Evolutionary conservation across 2,329 filamentous ascomycete species (phyloP).

Genomic region (Calonectria pteridis): DNA sequence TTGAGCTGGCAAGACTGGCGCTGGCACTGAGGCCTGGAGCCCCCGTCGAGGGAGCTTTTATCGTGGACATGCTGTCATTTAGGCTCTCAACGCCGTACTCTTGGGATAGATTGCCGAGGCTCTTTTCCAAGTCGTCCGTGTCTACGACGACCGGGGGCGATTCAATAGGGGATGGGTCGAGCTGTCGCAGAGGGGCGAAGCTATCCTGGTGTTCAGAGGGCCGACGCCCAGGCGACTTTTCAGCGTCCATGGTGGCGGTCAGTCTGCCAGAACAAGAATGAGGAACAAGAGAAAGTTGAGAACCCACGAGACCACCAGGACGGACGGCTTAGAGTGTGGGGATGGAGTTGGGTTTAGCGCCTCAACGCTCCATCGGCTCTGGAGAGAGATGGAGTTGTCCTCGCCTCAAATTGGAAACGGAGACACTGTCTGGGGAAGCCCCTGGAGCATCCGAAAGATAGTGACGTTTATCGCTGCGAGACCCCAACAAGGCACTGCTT

Average conservation of each 20-base stretch:
- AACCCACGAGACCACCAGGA: slow-evolving; percentile 8
- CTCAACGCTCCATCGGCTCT: slow-evolving; percentile 36
- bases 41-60: slow-evolving; percentile 58
- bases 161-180: slow-evolving; percentile 86
- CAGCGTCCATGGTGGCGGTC: slow-evolving; percentile 38
- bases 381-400: slow-evolving; percentile 23
- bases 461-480: slow-evolving; percentile 43
- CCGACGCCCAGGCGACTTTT: slow-evolving; percentile 37
- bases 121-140: slow-evolving; percentile 54
- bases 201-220: slow-evolving; percentile 41
- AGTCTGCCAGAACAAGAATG: slow-evolving; percentile 6
- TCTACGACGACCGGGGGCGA: slow-evolving; percentile 59
- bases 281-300: neutral
- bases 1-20: slow-evolving; percentile 34
- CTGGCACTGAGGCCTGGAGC: slow-evolving; percentile 70
- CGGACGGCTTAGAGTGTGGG: slow-evolving; percentile 31
- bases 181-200: slow-evolving; percentile 76
- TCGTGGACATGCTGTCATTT: slow-evolving; percentile 47
- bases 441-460: slow-evolving; percentile 23
- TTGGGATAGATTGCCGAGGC: slow-evolving; percentile 49
- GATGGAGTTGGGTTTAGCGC: slow-evolving; percentile 41
- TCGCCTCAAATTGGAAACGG: neutral
- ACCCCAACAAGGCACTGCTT: slow-evolving; percentile 10
- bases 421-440: slow-evolving; percentile 2
- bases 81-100: slow-evolving; percentile 48